Evolutionary conservation across 2,329 filamentous ascomycete species (phyloP), one percentile per base, ranked within the genome.

Genomic region (Pseudogymnoascus sp.): DNA sequence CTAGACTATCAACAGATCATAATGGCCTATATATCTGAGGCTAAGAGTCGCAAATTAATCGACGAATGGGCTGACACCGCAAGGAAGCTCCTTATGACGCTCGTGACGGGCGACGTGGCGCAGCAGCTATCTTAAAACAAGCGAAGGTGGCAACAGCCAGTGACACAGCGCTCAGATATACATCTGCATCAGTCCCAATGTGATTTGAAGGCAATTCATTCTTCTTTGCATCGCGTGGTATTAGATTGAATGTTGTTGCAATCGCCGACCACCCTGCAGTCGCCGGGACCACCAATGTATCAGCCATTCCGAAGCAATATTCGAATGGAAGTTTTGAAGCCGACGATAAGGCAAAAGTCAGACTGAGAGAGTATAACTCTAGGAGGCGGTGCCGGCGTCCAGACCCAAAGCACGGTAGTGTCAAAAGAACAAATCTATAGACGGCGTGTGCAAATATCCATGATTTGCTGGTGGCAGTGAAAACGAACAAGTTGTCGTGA

Each of bases 381-480:
- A 69, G 62, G 63, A 69, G 67, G 60, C 67, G 66, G 64, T 68
- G 64, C n/a, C 67, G 66, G 62, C 68, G 67, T 61, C 68, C 68
- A 64, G 65, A 67, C 40, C 67, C 68, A 64, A 69, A 69, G 63
- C 65, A 66, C 21, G 68, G 67, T 64, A 69, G 65, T 50, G 68
- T 69, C 38, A 69, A 64, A 59, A 69, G 68, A 67, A 69, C 56
- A 60, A 66, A 68, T 64, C 68, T 65, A 66, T 69, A 69, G 61
- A 67, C 62, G 18, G 68, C 68, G 63, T 69, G 68, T 64, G 68
- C 66, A 66, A 69, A 66, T 64, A 69, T 69, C 68, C 68, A 69
- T 59, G 67, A 68, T 63, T 68, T 69, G 66, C 66, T 69, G 47
- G 67, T 66, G 42, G 68, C 65, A 63, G 67, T 69, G 61, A 69